Base-by-base conservation (phyloP, 1,139 yeast genomes). In the Saccharomycopsis hybrid region DNA sequence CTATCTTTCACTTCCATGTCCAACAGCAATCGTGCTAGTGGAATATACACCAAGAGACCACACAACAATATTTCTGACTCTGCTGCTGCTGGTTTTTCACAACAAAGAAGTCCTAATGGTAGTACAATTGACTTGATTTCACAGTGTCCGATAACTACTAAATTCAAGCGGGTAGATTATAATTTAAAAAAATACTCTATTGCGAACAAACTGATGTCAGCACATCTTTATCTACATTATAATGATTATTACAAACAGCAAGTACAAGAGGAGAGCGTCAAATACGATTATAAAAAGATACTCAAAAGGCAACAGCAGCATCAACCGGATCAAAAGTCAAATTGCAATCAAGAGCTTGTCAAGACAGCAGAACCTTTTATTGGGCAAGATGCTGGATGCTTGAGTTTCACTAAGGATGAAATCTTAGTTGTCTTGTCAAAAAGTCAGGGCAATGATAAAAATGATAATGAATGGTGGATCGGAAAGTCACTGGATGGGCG, bases 401-500 rank as follows among this genome's bases (percentile, higher is more conserved):
- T 52, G 44, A 44, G 53, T 11, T 41, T 52, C 25, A 18, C n/a
- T 4, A 40, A 32, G 24, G 44, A 41, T 30, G 55, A 52, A 9
- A 27, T 11, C n/a, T 27, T 47, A 8, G 36, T 24, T 33, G 28
- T 43, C 9, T 24, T 43, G 9, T 43, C 43, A 9, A 29, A 43
- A 31, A 13, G 24, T 4, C 44, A 18, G 5, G 25, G 25, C 8
- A 5, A 7, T 18, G 33, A 37, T 9, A 43, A 41, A 2, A n/a
- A n/a, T n/a, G n/a, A n/a, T n/a, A n/a, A n/a, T n/a, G n/a, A n/a
- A n/a, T 46, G 42, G 48, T 45, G 51, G 51, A 29, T 47, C 11
- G 54, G 53, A 4, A 43, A 35, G 31, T 37, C 44, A 1, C 36
- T 8, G 8, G 54, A 52, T 42, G 54, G 54, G 5, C 30, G 54